A percentile compares a stretch with the other conserved stretches of the same genome.
These are phyloP conservation scores for Penicillium verrucosum DNA, from an alignment of 2,329 filamentous ascomycete genomes.

Conservation along the genomic window DNA sequence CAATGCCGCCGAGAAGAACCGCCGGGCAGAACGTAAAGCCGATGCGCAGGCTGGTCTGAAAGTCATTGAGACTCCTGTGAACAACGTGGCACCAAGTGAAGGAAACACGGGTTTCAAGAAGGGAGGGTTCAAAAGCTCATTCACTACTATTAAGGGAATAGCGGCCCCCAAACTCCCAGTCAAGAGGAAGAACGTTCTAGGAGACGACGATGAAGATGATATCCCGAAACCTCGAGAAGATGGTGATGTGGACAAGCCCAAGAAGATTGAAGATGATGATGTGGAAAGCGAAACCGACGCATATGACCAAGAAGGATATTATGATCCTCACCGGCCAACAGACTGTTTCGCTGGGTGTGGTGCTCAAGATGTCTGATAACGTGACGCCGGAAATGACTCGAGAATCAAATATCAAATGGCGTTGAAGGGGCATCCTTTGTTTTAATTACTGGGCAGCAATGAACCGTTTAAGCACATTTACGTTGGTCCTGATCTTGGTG, in stretches of 20 bases:
- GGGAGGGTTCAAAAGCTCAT: slow-evolving; percentile 76
- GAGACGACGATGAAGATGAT: slow-evolving; percentile 40
- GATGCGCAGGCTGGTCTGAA: slow-evolving; percentile 42
- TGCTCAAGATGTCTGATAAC: slow-evolving; percentile 19
- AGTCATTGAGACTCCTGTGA: slow-evolving; percentile 35
- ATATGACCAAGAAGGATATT: slow-evolving; percentile 51
- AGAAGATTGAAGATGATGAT: slow-evolving; percentile 38
- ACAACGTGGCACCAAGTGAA: slow-evolving; percentile 15
- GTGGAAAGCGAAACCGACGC: slow-evolving; percentile 70
- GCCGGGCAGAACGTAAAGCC: slow-evolving; percentile 42
- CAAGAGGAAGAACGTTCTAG: slow-evolving; percentile 45
- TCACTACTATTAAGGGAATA: slow-evolving; percentile 54
- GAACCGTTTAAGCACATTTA: slow-evolving; percentile 10
- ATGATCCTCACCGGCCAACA: slow-evolving; percentile 52
- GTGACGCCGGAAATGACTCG: neutral
- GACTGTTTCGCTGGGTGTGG: slow-evolving; percentile 45
- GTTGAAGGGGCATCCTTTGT: neutral
- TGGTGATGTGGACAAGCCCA: slow-evolving; percentile 5
- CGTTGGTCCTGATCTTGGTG: slow-evolving; percentile 15
- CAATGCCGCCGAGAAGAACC: slow-evolving; percentile 43
- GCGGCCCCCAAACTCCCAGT: slow-evolving; percentile 23
- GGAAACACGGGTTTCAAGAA: slow-evolving; percentile 64
- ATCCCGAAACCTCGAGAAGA: slow-evolving; percentile 17
- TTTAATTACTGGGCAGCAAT: neutral
- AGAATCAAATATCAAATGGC: neutral